Base-by-base conservation (phyloP, 352 stramenopile genomes). In the Globisporangium parvum region DNA sequence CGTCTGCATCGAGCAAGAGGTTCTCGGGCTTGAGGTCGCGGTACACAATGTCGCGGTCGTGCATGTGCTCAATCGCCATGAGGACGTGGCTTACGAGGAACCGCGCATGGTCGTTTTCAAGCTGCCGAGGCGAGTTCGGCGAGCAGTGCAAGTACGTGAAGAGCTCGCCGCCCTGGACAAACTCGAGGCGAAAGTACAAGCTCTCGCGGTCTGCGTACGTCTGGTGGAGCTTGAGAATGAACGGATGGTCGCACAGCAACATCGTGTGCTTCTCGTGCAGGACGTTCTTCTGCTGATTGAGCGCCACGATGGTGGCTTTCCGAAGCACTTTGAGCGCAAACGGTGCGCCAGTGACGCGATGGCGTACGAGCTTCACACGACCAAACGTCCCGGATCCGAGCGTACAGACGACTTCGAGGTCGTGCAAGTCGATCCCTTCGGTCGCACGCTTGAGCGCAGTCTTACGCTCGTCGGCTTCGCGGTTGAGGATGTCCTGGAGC, bases 21-120 rank as follows among this genome's bases (percentile, higher is more conserved):
- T 97, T 97, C 74, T 97, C 91, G 11, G 90, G 90, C 69, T 98
- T 98, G 21, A 98, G 67, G 51, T 97, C 91, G 44, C 92, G 74
- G 61, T 97, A 98, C 60, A 96, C 92, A 61, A 98, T 96, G 59
- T 96, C 76, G 47, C 96, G 73, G n/a, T 67, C 73, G 71, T 98
- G 90, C 31, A 98, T 62, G 58, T 97, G 95, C 23, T 76, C 60
- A 51, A 98, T 83, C 10, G 89, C 93, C 60, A 87, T 67, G 17
- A 86, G 65, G 52, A 87, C 79, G 39, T 89, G 76, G 49, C 62
- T 80, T 40, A 76, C 76, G 45, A 82, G 86, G 54, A 89, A 89
- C 10, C 74, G 65, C 15, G 79, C 74, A 48, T 86, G 77, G 66
- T 85, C 70, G 48, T 90, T 76, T 9, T 67, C 59, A 39, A 92